phyloP scores from a whole-genome alignment of 176 grass and related monocot species.

The Puya raimondii region DNA sequence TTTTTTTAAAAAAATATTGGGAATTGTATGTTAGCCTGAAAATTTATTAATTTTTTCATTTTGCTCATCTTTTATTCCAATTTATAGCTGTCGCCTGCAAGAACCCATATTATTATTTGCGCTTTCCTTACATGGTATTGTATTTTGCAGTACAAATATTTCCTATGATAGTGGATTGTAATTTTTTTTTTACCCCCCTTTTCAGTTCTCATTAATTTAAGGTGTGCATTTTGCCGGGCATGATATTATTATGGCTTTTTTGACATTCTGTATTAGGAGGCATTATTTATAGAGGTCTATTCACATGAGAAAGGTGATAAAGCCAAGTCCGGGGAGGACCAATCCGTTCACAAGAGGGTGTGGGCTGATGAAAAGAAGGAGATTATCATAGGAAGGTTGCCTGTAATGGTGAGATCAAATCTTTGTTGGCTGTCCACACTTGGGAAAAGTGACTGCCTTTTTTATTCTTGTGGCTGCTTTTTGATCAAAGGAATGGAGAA shows the following conservation, averaged over 20 bases:
- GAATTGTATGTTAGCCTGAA: no score
- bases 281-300: constrained; percentile 56
- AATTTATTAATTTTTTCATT: no score
- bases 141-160: background rate
- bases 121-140: background rate
- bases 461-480: constrained; percentile 89
- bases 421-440: constrained; percentile 59
- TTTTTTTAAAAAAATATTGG: no score
- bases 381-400: constrained; percentile 54
- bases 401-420: constrained; percentile 83
- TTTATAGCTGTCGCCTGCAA: no score
- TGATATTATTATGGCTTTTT: constrained; percentile 23
- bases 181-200: constrained; percentile 2
- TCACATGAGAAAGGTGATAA: constrained; percentile 75
- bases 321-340: constrained; percentile 63
- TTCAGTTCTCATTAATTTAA: background rate
- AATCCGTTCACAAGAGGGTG: constrained; percentile 39
- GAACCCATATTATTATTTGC: no score
- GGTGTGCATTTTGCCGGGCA: background rate
- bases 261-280: constrained; percentile 18
- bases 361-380: constrained; percentile 39
- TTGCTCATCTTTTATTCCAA: no score
- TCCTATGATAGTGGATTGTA: background rate
- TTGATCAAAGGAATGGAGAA: constrained; percentile 99
- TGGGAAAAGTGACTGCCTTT: constrained; percentile 65